Evolutionary conservation across 192 early-diverging fungal genomes (phyloP).

Genomic region (Coemansia sp.): DNA sequence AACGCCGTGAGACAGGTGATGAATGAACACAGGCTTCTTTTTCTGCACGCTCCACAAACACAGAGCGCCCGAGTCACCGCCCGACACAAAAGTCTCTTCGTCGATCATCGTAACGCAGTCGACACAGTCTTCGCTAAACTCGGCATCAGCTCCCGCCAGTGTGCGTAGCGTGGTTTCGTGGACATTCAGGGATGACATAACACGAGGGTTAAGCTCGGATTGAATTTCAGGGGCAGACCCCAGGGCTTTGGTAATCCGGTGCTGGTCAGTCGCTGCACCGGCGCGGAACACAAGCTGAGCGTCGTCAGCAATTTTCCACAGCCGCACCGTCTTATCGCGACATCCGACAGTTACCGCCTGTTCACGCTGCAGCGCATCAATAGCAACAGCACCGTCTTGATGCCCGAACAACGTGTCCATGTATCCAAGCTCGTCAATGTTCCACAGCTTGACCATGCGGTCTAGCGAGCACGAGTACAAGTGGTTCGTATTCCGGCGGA

Average conservation of each 20-base stretch:
- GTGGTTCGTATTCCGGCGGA: slow-evolving; percentile 71
- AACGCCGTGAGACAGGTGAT: slow-evolving; percentile 73
- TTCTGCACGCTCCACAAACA: slow-evolving; percentile 89
- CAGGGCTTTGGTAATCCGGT: slow-evolving; percentile 23
- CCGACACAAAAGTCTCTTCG: slow-evolving; percentile 90
- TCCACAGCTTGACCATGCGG: slow-evolving; percentile 97
- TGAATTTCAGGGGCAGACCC: not conserved
- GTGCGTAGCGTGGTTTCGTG: slow-evolving; percentile 25
- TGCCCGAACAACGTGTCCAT: slow-evolving; percentile 98
- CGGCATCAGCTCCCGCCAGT: slow-evolving; percentile 13
- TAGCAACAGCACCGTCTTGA: slow-evolving; percentile 82
- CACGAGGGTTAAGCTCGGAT: slow-evolving; percentile 3
- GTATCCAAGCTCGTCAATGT: slow-evolving; percentile 86
- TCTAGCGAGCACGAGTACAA: slow-evolving; percentile 90
- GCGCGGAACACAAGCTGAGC: slow-evolving; percentile 90
- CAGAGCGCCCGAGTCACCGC: slow-evolving; percentile 83
- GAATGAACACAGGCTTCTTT: slow-evolving; percentile 91
- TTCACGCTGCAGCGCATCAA: slow-evolving; percentile 84
- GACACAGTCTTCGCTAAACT: slow-evolving; percentile 62
- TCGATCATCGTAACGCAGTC: slow-evolving; percentile 91
- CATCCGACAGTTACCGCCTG: slow-evolving; percentile 87
- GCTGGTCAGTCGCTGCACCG: slow-evolving; percentile 58
- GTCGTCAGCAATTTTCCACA: slow-evolving; percentile 97
- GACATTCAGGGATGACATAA: not conserved
- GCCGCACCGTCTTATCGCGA: slow-evolving; percentile 83